Evolutionary conservation across 2,329 filamentous ascomycete genomes (phyloP).

Genomic region (Ophiocordyceps sinensis): DNA sequence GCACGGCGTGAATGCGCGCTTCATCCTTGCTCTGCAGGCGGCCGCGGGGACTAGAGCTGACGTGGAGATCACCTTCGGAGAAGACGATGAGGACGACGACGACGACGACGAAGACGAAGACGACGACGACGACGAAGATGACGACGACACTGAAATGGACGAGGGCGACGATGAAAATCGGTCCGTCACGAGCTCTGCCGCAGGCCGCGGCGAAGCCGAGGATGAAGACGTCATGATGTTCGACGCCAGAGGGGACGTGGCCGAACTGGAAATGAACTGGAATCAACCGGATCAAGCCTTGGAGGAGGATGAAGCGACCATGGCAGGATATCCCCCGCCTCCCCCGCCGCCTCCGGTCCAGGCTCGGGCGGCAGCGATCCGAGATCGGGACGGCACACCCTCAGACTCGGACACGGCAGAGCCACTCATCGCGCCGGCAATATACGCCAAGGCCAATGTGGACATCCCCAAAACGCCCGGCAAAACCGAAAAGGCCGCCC

Average conservation of each 20-base stretch:
- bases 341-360: conserved; percentile 47
- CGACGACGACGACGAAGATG: conserved; percentile 49
- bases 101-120: conserved; percentile 28
- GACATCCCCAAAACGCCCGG: conserved; percentile 75
- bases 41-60: conserved; percentile 14
- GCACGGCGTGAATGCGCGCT: conserved; percentile 19
- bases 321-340: conserved; percentile 56
- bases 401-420: conserved; percentile 59
- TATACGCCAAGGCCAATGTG: conserved; percentile 49
- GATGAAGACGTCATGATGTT: conserved; percentile 46
- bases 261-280: conserved; percentile 36
- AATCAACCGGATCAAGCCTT: conserved; percentile 48
- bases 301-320: conserved; percentile 63
- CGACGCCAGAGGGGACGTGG: conserved; percentile 30
- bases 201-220: conserved; percentile 30
- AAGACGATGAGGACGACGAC: conserved; percentile 19
- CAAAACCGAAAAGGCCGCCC: conserved; percentile 29
- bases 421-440: conserved; percentile 45
- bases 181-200: conserved; percentile 16
- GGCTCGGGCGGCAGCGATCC: conserved; percentile 22
- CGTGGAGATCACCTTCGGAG: conserved; percentile 14
- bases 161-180: conserved; percentile 22
- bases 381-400: conserved; percentile 49
- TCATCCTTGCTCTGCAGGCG: conserved; percentile 22
- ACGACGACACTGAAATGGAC: conserved; percentile 32